Evolutionary conservation across 129 eudicot species (phyloP), one percentile per base, ranked within the genome.

Genomic region (Saussurea involucrata): DNA sequence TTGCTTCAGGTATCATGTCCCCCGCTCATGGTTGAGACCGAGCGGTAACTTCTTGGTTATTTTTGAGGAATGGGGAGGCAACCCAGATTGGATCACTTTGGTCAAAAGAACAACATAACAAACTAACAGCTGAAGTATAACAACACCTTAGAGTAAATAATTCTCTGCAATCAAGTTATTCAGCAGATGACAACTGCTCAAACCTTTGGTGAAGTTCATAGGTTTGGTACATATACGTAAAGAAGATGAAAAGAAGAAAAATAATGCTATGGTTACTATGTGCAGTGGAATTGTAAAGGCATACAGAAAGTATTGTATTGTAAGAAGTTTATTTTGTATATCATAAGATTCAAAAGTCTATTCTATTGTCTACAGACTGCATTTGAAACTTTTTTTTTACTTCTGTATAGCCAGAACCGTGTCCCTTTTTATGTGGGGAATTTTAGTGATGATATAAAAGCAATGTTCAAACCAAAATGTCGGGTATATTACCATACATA

Each of bases 11-110:
- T 93, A 93, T 78, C 98, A 93, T 84, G 76, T 93, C 71, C 97
- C 97, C 4, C 89, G 95, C 27, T 87, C 97, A 29, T 92, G 95
- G 97, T 70, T 93, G 70, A 81, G 82, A 66, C 88, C 97, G 24
- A 84, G 73, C 3, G 85, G 91, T 29, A 93, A 93, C 78, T 71
- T 85, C 20, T 73, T 93, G 77, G 97, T 93, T 57, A 78, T 93
- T 24, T 88, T 93, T 60, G 98, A 93, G 78, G 98, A 93, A 86
- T 81, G 81, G 87, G 98, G 97, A 29, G 98, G 98, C 32, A 74
- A 87, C 69, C 95, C 98, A 15, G 73, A 69, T 58, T 83, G 92
- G 70, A 90, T 93, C 64, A 72, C 89, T 61, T 63, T 93, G 80
- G 98, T 86, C 25, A 85, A 74, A 78, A 85, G 97, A 79, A 64